Base-by-base conservation (phyloP, 2,329 filamentous ascomycete species). In the Lasiodiplodia sp. region DNA sequence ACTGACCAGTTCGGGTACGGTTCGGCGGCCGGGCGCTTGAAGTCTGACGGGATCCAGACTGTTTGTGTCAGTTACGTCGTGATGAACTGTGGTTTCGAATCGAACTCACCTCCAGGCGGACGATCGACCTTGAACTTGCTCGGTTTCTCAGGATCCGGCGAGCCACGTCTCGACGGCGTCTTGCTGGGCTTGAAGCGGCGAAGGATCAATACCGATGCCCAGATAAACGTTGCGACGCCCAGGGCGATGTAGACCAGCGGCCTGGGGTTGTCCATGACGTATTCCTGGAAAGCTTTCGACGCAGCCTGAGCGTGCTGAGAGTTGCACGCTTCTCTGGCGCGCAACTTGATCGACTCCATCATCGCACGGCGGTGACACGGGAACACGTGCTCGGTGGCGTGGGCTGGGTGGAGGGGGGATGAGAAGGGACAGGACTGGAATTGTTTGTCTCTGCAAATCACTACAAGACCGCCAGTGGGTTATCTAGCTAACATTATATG, bases 1-100 rank as follows among this genome's bases (percentile, higher is more conserved):
- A 94, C 77, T 53, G 89, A 88, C 91, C 92, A 94, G 76, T 87
- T 79, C 0, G 87, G 87, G 73, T 92, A 93, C 0, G 91, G 87
- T 0, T 79, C 66, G 4, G 90, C 87, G 0, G 80, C 76, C 1
- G 91, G 90, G 2, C 88, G 82, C 69, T 84, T 83, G 82, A 91
- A 93, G 65, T 80, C 72, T 14, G 83, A 84, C 0, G 88, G 85
- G 4, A 73, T 78, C 89, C 89, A 92, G 80, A 85, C 85, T 81
- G 75, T 28, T 44, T 7, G 69, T 23, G 74, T 70, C 68, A 57
- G 52, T 37, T 18, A 25, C 3, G 40, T 4, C 31, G 31, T 34
- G 8, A 10, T 34, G 4, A 4, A 44, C 31, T 25, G 44, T 49
- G 25, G 49, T 28, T 31, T 25, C 4, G 31, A 7, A n/a, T 44